phyloP scores from a whole-genome alignment of 495 filamentous ascomycete species.

The Gamarada debralockiae region DNA sequence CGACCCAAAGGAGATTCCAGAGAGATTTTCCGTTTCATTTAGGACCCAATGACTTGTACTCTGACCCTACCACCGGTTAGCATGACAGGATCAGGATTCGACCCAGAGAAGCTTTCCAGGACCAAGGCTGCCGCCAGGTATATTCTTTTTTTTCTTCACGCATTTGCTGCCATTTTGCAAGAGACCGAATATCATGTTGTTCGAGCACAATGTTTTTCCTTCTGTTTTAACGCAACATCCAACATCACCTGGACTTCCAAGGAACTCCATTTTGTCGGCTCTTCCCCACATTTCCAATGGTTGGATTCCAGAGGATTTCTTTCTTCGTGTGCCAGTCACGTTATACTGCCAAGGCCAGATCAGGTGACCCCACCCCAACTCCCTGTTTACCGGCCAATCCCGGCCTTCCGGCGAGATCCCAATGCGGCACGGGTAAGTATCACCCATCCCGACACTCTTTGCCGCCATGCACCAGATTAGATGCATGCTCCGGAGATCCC shows the following conservation, averaged over 20 bases:
- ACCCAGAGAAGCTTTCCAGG: constrained; percentile 13
- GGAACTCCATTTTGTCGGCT: not conserved
- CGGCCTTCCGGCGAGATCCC: too few relatives aligned
- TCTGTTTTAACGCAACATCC: constrained; percentile 1
- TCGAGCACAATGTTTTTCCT: constrained; percentile 18
- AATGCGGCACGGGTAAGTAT: constrained; percentile 6
- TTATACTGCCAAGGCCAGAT: constrained; percentile 1
- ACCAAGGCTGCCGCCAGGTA: constrained; percentile 27
- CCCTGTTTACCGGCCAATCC: not conserved
- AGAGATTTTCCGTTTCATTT: not conserved
- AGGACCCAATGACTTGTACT: constrained; percentile 22
- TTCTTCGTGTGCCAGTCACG: constrained; percentile 15
- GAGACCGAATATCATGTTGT: constrained; percentile 17
- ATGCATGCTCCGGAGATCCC: not conserved
- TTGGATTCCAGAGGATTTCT: constrained; percentile 6
- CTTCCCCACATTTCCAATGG: not conserved
- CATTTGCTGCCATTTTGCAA: constrained; percentile 6
- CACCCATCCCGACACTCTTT: not conserved
- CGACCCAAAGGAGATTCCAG: not conserved
- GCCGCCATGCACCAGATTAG: not conserved
- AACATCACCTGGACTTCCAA: constrained; percentile 2
- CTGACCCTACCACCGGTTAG: constrained; percentile 19
- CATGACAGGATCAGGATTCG: constrained; percentile 22
- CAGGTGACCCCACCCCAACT: constrained; percentile 3
- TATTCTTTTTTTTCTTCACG: constrained; percentile 20